Evolutionary conservation across 164 flowering plant genomes (phyloP), one percentile per base, ranked within the genome.

Genomic region (Magnolia officinalis): DNA sequence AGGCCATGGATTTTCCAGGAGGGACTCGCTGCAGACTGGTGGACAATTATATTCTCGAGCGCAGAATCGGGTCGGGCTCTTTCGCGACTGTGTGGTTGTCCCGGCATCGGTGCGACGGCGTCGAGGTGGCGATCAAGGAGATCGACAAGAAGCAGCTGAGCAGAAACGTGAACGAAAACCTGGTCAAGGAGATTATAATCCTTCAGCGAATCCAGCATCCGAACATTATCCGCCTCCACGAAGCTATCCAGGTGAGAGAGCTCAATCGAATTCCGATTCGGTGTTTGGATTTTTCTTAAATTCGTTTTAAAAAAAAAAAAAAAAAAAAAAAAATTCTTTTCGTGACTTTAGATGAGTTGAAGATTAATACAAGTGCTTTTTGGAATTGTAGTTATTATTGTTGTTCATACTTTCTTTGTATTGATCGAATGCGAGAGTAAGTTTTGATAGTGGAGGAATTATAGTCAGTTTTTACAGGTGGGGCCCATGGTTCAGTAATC

Each of bases 51-150:
- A 72, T 84, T 50, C 82, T 89, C 16, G 91, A 88, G 7, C 85
- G 86, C 6, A 82, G 75, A 84, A 82, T 87, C 72, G 90, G 91
- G 77, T 80, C 81, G 69, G 91, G 91, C 50, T 89, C 91, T 1
- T 89, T 87, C 78, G 87, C 91, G 18, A 90, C 85, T 45, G 90
- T 89, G 8, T 86, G 90, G 86, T 74, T 72, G 45, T 74, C 90
- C 9, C 80, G 72, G 75, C 89, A 87, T 72, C 83, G 87, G 31
- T 52, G 66, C 1, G 64, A 59, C 8, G 89, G 88, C 2, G 2
- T 49, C 31, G 85, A 81, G n/a, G 85, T 89, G 18, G 91, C 91
- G 0, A 74, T 87, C 20, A 89, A 86, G 73, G 90, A 89, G 84
- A 89, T 89, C 76, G 85, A 89, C 23, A 85, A 79, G 76, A 87